A percentile compares a stretch with the other conserved stretches of the same genome.
Conservation (phyloP, 805 yeast genomes). For the Teunomyces aglyptinius region DNA sequence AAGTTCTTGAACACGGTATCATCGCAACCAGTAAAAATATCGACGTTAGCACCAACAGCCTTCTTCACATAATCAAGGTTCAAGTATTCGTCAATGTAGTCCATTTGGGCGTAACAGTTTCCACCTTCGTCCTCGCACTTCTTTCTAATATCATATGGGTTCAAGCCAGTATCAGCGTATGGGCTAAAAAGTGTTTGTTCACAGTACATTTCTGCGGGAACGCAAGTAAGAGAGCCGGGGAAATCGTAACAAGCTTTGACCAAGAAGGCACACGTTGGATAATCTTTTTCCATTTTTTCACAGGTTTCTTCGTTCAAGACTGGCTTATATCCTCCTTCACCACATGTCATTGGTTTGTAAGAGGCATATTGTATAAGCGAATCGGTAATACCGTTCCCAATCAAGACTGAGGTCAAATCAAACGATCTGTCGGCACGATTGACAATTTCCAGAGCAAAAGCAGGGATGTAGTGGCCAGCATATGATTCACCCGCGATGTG, state of each 20-base stretch:
- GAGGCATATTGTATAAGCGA: slow-evolving; percentile 38
- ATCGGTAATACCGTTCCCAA: slow-evolving; percentile 48
- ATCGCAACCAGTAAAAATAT: slow-evolving; percentile 46
- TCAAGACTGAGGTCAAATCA: slow-evolving; percentile 38
- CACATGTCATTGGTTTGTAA: slow-evolving; percentile 47
- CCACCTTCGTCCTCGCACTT: slow-evolving; percentile 48
- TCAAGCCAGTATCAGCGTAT: slow-evolving; percentile 49
- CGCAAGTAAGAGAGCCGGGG: slow-evolving; percentile 36
- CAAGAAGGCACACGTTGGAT: slow-evolving; percentile 34
- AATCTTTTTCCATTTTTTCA: slow-evolving; percentile 31
- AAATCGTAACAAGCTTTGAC: slow-evolving; percentile 29
- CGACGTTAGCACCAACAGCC: slow-evolving; percentile 56
- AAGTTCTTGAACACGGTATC: slow-evolving; percentile 51
- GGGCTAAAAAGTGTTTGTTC: slow-evolving; percentile 27
- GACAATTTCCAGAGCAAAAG: slow-evolving; percentile 21
- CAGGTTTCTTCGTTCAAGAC: slow-evolving; percentile 34
- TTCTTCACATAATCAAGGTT: slow-evolving; percentile 53
- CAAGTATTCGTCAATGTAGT: slow-evolving; percentile 49
- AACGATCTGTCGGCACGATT: slow-evolving; percentile 21
- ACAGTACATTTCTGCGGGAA: slow-evolving; percentile 38
- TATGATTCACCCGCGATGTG: slow-evolving; percentile 27
- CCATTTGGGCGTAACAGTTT: slow-evolving; percentile 52
- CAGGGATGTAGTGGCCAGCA: slow-evolving; percentile 26
- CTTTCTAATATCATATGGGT: slow-evolving; percentile 63
- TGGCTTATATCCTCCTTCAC: slow-evolving; percentile 43